Conservation (phyloP, 2,329 filamentous ascomycete species). For the Epichloe glyceriae region DNA sequence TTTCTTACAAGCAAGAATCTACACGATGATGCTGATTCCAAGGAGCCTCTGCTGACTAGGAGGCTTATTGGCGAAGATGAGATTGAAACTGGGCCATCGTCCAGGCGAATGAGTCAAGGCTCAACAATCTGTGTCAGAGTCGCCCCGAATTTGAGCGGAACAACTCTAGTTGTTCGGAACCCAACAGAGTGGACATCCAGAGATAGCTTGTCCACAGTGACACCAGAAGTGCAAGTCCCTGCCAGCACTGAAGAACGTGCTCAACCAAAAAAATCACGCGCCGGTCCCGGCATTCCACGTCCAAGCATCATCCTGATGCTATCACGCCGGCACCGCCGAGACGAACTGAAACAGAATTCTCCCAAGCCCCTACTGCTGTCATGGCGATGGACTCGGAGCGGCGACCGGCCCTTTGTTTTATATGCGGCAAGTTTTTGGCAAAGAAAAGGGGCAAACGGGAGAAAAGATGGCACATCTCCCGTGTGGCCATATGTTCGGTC, state of each 20-base stretch:
- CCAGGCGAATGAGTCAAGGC: background rate
- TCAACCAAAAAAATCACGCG: background rate
- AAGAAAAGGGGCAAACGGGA: background rate
- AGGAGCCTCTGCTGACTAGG: background rate
- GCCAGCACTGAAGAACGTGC: background rate
- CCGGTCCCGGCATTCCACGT: too few species aligned
- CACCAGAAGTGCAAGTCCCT: background rate
- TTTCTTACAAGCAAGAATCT: background rate
- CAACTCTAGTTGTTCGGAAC: background rate
- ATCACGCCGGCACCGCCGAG: constrained; percentile 1
- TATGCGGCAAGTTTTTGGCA: constrained; percentile 6
- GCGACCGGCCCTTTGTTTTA: background rate
- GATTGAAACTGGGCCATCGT: background rate
- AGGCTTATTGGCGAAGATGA: background rate
- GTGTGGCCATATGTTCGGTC: constrained; percentile 16
- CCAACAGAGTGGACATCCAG: background rate
- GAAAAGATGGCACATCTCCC: constrained; percentile 13
- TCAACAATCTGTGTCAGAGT: background rate
- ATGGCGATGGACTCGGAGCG: background rate
- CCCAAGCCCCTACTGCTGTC: background rate
- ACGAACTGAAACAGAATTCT: background rate
- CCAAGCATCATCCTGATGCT: background rate
- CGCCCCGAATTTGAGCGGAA: background rate
- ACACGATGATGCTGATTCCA: background rate
- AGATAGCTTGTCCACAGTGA: background rate